These are phyloP conservation scores for Helicostylum pulchrum DNA, from an alignment of 192 early-diverging fungal genomes.

Conservation along the genomic window DNA sequence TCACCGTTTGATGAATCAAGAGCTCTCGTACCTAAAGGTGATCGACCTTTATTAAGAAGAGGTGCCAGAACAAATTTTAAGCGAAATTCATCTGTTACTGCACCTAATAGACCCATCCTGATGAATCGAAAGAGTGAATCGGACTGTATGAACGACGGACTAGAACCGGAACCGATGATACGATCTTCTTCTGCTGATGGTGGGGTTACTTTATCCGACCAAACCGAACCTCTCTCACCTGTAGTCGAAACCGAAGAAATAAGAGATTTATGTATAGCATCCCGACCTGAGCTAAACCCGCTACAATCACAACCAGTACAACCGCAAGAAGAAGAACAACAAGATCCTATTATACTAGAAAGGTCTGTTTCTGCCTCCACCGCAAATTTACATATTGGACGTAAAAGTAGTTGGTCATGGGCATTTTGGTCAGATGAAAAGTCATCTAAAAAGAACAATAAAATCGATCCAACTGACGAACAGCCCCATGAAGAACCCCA, in stretches of 20 bases:
- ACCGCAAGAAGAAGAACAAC: background rate
- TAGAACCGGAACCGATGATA: background rate
- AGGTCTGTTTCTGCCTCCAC: background rate
- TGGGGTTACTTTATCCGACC: too few relatives aligned
- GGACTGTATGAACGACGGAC: background rate
- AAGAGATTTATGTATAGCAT: too few relatives aligned
- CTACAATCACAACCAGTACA: background rate
- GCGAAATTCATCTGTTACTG: conserved; percentile 41
- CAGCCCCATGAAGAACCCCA: too few relatives aligned
- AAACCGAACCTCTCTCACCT: too few relatives aligned
- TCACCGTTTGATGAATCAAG: conserved; percentile 38
- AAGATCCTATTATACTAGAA: background rate
- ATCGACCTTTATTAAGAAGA: conserved; percentile 39
- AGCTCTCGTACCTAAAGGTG: conserved; percentile 40
- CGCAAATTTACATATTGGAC: background rate
- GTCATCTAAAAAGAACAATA: conserved; percentile 4
- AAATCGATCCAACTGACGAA: background rate
- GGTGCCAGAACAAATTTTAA: conserved; percentile 53
- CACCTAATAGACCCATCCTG: background rate
- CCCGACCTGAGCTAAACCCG: too few relatives aligned
- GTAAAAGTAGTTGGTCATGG: conserved; percentile 9
- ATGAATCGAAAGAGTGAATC: conserved; percentile 11
- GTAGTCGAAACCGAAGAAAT: too few relatives aligned
- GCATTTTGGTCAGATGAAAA: conserved; percentile 17
- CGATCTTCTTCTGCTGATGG: too few relatives aligned